Base-by-base conservation (phyloP, 129 eudicot species). In the Tanacetum coccineum region DNA sequence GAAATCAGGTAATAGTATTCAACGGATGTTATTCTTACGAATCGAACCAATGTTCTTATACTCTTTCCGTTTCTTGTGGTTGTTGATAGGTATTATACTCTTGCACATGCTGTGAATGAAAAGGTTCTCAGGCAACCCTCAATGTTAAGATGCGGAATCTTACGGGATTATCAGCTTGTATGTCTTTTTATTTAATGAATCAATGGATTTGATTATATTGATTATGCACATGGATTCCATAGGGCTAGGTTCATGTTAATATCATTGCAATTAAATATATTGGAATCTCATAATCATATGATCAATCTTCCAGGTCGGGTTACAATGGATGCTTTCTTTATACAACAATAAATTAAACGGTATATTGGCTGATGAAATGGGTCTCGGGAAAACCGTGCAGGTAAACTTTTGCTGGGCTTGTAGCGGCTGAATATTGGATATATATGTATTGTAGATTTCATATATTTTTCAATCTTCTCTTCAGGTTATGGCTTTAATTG, bases 241-340 rank as follows among this genome's bases (percentile, higher is more conserved):
- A 18, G 44, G 57, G 55, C 8, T 59, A 68, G 25, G 30, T 66
- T 66, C 54, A 19, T 50, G 68, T 52, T 48, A 72, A 13, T 62
- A 62, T 45, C 39, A 14, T 26, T 59, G 44, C 64, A 59, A 9
- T 59, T 59, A 44, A 26, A 59, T 28, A 18, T 59, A 28, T 28
- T 13, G 26, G 6, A 20, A 28, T 59, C 1, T 59, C 40, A 17
- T 61, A 36, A 61, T 32, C 48, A 9, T 32, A n/a, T 36, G 13
- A 61, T 32, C 14, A 36, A 61, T 39, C 65, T 57, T 74, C 66
- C 83, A 93, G 99, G 99, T 93, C 81, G 99, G 99, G 18, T 79
- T 93, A 79, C 99, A 93, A 78, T 93, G 99, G 99, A 93, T 93
- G 99, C 93, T 93, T 72, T 93, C 99, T 48, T 84, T 93, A 71